Base-by-base conservation (phyloP, 257 asterid species). In the Apocynum venetum region DNA sequence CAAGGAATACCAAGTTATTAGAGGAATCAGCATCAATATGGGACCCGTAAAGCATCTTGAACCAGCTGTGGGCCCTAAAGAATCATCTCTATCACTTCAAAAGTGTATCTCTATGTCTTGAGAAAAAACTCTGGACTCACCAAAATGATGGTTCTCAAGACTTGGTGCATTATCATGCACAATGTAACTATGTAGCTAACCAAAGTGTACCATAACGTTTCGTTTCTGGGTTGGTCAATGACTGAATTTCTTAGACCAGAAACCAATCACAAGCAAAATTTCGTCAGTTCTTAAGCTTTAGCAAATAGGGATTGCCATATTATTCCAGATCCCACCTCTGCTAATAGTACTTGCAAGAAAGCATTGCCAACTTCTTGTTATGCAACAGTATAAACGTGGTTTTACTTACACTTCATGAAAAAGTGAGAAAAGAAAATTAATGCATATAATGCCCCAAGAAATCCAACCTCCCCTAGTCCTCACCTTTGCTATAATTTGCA, bases 81-180 rank as follows among this genome's bases (percentile, higher is more conserved):
- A 79, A 82, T 82, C 80, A 63, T 55, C 83, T 19, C 51, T 19
- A 76, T 79, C 81, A 76, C 82, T 80, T 80, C 75, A 56, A 46
- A 76, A 56, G 49, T 65, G 75, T 13, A 76, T 80, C 80, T 71
- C 52, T 61, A 20, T 57, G 19, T 57, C 35, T 57, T 9, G 31
- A n/a, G 20, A 19, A 55, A 17, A 75, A 74, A 52, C n/a, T 73
- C 9, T 9, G 5, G 46, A 41, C 8, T 40, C 47, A 31, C 40
- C 19, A 57, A 55, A 38, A 65, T 75, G 81, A 76, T 79, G 73
- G 17, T 19, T 38, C 68, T 64, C 40, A 10, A 36, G 85, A 79
- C 80, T 75, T 74, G 17, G 8, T 61, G 52, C 65, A 38, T 60
- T 31, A 52, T 55, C 25, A 66, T 14, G 61, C 8, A 52, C 46